Evolutionary conservation across 176 grass and related monocot species (phyloP).

Genomic region (Juncus inflexus): DNA sequence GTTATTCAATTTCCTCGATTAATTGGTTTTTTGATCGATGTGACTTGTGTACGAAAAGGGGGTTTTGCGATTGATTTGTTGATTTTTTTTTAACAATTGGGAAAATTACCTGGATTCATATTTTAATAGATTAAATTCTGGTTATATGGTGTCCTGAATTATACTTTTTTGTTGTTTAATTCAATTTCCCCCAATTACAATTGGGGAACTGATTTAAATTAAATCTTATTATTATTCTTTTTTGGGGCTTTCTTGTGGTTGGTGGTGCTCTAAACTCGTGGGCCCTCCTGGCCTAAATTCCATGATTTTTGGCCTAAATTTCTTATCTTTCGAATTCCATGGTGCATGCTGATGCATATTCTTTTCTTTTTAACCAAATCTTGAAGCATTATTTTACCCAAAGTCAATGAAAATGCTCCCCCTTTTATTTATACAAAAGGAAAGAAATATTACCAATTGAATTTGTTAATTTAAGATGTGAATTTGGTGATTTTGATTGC

Average conservation of each 20-base stretch:
- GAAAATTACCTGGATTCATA: constrained; percentile 2
- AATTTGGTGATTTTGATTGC: neutral
- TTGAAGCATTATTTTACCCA: constrained; percentile 18
- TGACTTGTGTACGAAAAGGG: neutral
- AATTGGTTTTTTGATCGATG: neutral
- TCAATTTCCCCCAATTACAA: neutral
- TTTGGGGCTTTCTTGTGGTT: constrained; percentile 5
- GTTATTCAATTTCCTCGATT: neutral
- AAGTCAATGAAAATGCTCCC: constrained; percentile 26
- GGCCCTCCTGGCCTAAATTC: constrained; percentile 28
- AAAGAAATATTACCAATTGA: too few relatives aligned
- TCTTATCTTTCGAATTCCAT: too few relatives aligned
- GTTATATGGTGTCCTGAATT: neutral
- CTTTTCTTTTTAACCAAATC: neutral
- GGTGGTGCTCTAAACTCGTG: constrained; percentile 1
- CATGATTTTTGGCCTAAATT: constrained; percentile 2
- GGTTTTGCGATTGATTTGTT: neutral
- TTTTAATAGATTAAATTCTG: constrained; percentile 1
- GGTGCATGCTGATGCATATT: too few relatives aligned
- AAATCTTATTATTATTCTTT: constrained; percentile 3
- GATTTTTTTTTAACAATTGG: neutral
- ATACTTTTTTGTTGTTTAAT: constrained; percentile 2
- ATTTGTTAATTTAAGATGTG: too few relatives aligned
- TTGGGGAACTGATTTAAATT: neutral
- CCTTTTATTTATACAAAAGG: constrained; percentile 3